Base-by-base conservation (phyloP, 495 filamentous ascomycete species). In the Delitschia confertaspora region DNA sequence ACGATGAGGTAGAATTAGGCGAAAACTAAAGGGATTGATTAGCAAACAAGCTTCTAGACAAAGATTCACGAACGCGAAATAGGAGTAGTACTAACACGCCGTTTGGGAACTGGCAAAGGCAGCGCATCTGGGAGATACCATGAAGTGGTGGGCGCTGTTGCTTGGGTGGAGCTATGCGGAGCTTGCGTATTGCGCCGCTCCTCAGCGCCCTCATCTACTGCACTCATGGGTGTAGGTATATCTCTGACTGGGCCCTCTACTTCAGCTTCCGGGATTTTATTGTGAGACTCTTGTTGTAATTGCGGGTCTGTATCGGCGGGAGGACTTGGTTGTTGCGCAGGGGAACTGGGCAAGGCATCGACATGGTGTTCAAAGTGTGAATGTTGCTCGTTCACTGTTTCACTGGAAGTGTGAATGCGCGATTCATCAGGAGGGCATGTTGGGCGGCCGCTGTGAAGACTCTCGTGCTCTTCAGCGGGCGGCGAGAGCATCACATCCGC, bases 1-100 rank as follows among this genome's bases (percentile, higher is more conserved):
- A 93, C 4, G 85, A 91, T 5, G 85, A 93, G 2, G 85, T 72
- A 3, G 73, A 71, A 17, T 69, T 69, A 2, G 80, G 75, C 33
- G 76, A 65, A 51, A 80, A 65, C 76, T 81, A 38, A 13, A 24
- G 14, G 5, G 22, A 5, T 17, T 21, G 10, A 29, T 55, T 21
- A 58, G 51, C 42, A 35, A 16, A 22, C 23, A 26, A 22, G 23
- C 11, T 11, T 21, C 29, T 7, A 33, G 30, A 26, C 20, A 37
- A 20, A 11, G 17, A 13, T 9, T 3, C 21, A 10, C 13, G 22
- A 40, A 13, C 11, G 46, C 39, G 25, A 5, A 20, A 13, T 16
- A 14, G 30, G 10, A 23, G 43, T 42, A 23, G 32, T 41, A 50
- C 55, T 23, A 10, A 57, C 55, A 36, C 55, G 49, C 10, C 41